Conservation (phyloP, 2,329 filamentous ascomycete species). For the Endothia cerciana region DNA sequence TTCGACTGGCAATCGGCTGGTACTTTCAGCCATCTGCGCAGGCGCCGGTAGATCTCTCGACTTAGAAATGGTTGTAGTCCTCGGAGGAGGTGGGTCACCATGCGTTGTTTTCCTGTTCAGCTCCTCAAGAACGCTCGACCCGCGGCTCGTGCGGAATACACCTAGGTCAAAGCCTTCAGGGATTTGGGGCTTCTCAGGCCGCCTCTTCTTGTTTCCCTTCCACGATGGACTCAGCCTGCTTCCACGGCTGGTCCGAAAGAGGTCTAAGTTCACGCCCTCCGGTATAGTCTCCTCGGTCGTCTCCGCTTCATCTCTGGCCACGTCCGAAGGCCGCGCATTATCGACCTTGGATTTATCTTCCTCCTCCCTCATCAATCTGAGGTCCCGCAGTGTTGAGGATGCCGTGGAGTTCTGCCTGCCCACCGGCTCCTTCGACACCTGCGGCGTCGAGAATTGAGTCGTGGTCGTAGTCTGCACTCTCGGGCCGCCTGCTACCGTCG, state of each 20-base stretch:
- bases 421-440: not conserved
- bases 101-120: not conserved
- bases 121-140: slow-evolving; percentile 18
- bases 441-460: too few species aligned
- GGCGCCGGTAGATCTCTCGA: not conserved
- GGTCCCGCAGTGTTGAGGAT: not conserved
- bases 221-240: slow-evolving; percentile 22
- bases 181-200: not conserved
- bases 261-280: slow-evolving; percentile 20
- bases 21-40: not conserved
- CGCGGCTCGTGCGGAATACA: not conserved
- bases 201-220: slow-evolving; percentile 24
- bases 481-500: not conserved
- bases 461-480: slow-evolving; percentile 1
- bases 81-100: not conserved
- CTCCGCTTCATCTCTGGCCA: not conserved
- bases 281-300: slow-evolving; percentile 13
- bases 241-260: slow-evolving; percentile 27
- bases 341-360: not conserved
- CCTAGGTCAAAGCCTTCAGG: slow-evolving; percentile 17
- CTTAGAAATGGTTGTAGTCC: not conserved
- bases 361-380: not conserved
- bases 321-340: not conserved
- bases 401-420: not conserved
- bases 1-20: not conserved